phyloP scores from a whole-genome alignment of 768 basidiomycete species.

The Rhizopogon sp. region DNA sequence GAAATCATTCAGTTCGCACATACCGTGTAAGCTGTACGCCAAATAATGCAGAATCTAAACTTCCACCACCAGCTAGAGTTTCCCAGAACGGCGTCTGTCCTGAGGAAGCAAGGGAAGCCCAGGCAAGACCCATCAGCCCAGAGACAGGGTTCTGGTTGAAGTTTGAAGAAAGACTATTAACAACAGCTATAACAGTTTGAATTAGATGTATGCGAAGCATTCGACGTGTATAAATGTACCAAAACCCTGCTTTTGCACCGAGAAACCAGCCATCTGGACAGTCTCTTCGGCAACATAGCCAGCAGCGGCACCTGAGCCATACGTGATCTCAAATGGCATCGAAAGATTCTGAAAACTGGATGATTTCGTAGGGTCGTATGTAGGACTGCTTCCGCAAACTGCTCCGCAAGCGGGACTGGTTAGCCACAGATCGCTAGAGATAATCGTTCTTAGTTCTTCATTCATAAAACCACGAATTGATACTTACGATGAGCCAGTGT shows the following conservation, averaged over 20 bases:
- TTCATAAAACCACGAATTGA: not conserved
- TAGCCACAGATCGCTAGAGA: constrained; percentile 38
- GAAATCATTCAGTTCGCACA: not conserved
- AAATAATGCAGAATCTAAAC: constrained; percentile 51
- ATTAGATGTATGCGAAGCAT: not conserved
- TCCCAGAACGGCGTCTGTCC: constrained; percentile 64
- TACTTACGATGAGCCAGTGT: constrained; percentile 33
- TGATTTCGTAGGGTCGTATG: constrained; percentile 23
- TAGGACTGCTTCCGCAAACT: constrained; percentile 23
- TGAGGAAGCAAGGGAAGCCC: constrained; percentile 54
- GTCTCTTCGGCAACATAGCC: constrained; percentile 37
- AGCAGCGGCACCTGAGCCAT: constrained; percentile 39
- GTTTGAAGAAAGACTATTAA: constrained; percentile 21
- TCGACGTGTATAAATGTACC: constrained; percentile 8
- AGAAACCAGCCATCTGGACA: constrained; percentile 41
- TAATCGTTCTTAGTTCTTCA: constrained; percentile 12
- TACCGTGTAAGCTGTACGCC: constrained; percentile 59
- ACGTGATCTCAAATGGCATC: constrained; percentile 32
- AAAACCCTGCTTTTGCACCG: constrained; percentile 36
- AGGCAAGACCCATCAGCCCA: constrained; percentile 75
- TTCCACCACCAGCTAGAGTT: constrained; percentile 36
- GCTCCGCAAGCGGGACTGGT: constrained; percentile 24
- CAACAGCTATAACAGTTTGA: constrained; percentile 33
- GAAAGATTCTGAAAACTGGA: constrained; percentile 28
- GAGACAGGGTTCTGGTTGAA: constrained; percentile 45